phyloP scores from a whole-genome alignment of 1,284 basidiomycete species.

The Leccinum olivaceoglutinosum region DNA sequence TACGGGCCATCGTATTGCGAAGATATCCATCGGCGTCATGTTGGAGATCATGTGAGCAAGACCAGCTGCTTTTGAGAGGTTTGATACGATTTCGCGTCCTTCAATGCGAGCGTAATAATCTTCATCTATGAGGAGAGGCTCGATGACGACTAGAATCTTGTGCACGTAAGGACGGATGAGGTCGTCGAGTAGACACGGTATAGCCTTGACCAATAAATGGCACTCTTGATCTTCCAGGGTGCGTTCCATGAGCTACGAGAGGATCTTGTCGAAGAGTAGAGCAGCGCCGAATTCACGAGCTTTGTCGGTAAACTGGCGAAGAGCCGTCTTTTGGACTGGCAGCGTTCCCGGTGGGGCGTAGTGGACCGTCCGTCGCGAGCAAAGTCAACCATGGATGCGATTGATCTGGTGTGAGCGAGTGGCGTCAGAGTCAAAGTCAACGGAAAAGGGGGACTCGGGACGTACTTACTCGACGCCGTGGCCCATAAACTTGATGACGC shows the following conservation, averaged over 20 bases:
- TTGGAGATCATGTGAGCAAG: constrained; percentile 99
- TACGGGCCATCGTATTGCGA: constrained; percentile 88
- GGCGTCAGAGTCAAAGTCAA: no score
- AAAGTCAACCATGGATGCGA: no score
- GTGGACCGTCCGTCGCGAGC: no score
- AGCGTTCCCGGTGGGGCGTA: no score
- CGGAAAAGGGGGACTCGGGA: no score
- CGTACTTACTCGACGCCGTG: no score
- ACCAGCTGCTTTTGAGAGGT: constrained; percentile 97
- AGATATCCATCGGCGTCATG: constrained; percentile 99
- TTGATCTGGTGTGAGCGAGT: no score
- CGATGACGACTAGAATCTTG: constrained; percentile 99
- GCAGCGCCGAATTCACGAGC: constrained; percentile 98
- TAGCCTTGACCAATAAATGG: constrained; percentile 98
- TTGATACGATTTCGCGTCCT: constrained; percentile 98
- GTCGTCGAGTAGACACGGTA: constrained; percentile 96
- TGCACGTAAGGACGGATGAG: constrained; percentile 98
- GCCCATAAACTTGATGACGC: no score
- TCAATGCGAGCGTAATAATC: constrained; percentile 99
- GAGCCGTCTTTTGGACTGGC: no score
- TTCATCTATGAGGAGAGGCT: constrained; percentile 97
- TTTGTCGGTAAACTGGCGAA: constrained; percentile 68
- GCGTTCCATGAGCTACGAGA: constrained; percentile 97
- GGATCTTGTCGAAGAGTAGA: constrained; percentile 98
- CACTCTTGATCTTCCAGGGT: constrained; percentile 99